phyloP scores from a whole-genome alignment of 768 basidiomycete species.

The Collybia sp. region DNA sequence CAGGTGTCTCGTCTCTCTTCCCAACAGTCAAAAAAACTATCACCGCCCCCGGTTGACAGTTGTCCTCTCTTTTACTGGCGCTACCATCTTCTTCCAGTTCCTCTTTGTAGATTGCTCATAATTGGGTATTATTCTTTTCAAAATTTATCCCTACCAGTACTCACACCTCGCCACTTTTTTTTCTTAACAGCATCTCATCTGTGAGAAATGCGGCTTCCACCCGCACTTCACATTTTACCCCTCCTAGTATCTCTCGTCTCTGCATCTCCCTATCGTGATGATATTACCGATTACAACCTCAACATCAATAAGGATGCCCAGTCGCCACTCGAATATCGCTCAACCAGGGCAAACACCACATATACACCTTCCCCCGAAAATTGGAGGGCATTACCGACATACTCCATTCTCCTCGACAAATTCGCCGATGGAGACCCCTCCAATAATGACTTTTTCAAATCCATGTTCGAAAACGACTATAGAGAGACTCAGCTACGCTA shows the following conservation, averaged over 20 bases:
- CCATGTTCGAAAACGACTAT: constrained; percentile 79
- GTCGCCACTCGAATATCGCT: constrained; percentile 58
- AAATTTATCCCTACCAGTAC: constrained; percentile 4
- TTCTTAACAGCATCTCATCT: constrained; percentile 9
- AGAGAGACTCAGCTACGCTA: constrained; percentile 86
- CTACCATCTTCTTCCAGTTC: no score
- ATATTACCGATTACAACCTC: constrained; percentile 71
- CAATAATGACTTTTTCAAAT: constrained; percentile 86
- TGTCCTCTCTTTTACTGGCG: no score
- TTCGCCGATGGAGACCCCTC: constrained; percentile 90
- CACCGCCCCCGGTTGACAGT: no score
- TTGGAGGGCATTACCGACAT: constrained; percentile 80
- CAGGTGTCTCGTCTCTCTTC: no score
- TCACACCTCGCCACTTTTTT: constrained; percentile 13
- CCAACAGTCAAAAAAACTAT: no score
- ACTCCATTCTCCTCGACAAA: constrained; percentile 86
- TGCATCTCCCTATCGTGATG: constrained; percentile 65
- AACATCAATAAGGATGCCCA: constrained; percentile 73
- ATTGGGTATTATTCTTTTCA: neutral
- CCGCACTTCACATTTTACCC: constrained; percentile 36
- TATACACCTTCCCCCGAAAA: constrained; percentile 81
- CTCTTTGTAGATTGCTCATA: no score
- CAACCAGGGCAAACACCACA: constrained; percentile 54
- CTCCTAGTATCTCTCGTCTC: constrained; percentile 30
- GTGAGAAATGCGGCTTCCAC: constrained; percentile 40